A percentile compares a stretch with the other conserved stretches of the same genome.
Evolutionary conservation across 2,329 filamentous ascomycete species (phyloP).

Genomic region (Botrytis elliptica): DNA sequence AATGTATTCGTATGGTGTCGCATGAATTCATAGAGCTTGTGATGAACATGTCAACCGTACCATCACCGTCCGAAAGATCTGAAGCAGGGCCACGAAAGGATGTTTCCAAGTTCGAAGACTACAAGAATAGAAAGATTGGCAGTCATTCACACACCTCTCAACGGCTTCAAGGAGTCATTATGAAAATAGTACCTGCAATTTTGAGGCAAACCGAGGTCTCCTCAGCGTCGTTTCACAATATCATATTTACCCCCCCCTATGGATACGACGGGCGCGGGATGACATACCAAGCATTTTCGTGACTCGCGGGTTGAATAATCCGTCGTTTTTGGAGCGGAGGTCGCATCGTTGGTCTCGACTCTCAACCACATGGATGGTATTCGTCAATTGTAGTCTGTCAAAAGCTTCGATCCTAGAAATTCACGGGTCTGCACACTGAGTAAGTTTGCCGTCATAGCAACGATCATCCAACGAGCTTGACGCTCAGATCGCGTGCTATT

Average conservation of each 20-base stretch:
- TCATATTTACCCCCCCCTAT: background rate
- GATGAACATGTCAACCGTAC: conserved; percentile 28
- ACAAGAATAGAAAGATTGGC: background rate
- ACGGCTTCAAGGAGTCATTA: conserved; percentile 1
- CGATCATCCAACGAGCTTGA: background rate
- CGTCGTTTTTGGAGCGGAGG: background rate
- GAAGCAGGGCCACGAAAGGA: conserved; percentile 14
- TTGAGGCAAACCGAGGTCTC: conserved; percentile 32
- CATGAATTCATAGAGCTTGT: conserved; percentile 26
- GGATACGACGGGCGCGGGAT: conserved; percentile 3
- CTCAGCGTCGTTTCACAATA: conserved; percentile 34
- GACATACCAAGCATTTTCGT: background rate
- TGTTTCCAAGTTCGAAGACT: background rate
- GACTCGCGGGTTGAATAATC: conserved; percentile 11
- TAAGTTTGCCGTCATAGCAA: conserved; percentile 18
- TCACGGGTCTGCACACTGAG: conserved; percentile 1
- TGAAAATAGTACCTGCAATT: conserved; percentile 9
- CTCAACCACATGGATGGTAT: conserved; percentile 8
- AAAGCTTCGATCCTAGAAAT: background rate
- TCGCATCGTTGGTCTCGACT: background rate
- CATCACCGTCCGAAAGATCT: conserved; percentile 2
- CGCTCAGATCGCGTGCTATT: conserved; percentile 19
- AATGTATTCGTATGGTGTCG: conserved; percentile 10
- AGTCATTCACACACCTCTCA: background rate
- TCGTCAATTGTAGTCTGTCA: background rate